These are phyloP conservation scores for Lasiosphaeriaceae sp. DNA, from an alignment of 495 filamentous ascomycete species.

Conservation along the genomic window DNA sequence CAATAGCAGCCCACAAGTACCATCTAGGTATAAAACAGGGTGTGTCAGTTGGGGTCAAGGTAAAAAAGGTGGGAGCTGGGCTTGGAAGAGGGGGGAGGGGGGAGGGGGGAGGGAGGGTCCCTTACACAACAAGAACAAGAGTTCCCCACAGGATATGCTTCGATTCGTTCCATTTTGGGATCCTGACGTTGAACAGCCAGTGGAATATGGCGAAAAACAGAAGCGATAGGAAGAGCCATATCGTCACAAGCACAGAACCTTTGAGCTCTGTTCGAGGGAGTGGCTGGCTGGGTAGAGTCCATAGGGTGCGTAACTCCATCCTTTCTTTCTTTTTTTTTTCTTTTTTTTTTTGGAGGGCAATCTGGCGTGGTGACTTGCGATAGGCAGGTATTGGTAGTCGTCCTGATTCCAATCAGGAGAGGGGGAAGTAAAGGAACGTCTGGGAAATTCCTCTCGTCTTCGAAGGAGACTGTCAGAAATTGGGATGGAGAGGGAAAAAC, in stretches of 20 bases:
- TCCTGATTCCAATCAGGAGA: no score
- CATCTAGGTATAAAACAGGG: neutral
- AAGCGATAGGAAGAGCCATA: neutral
- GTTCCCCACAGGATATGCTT: neutral
- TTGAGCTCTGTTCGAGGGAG: neutral
- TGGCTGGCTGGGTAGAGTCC: neutral
- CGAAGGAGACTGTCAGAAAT: no score
- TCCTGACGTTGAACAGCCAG: neutral
- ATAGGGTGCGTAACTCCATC: neutral
- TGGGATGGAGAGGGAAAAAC: no score
- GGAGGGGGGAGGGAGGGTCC: no score
- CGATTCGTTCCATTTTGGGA: neutral
- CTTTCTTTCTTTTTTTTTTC: neutral
- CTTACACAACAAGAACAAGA: neutral
- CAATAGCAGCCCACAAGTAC: constrained; percentile 3
- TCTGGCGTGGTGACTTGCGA: no score
- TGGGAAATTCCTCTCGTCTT: no score
- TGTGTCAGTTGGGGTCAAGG: no score
- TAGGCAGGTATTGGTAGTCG: no score
- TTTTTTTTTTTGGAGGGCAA: neutral
- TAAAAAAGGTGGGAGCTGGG: no score
- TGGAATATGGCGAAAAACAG: neutral
- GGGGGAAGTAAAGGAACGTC: no score
- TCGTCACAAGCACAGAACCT: neutral
- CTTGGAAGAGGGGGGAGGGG: no score